Evolutionary conservation across 1,139 yeast genomes (phyloP).

Genomic region (Candida smagusa): DNA sequence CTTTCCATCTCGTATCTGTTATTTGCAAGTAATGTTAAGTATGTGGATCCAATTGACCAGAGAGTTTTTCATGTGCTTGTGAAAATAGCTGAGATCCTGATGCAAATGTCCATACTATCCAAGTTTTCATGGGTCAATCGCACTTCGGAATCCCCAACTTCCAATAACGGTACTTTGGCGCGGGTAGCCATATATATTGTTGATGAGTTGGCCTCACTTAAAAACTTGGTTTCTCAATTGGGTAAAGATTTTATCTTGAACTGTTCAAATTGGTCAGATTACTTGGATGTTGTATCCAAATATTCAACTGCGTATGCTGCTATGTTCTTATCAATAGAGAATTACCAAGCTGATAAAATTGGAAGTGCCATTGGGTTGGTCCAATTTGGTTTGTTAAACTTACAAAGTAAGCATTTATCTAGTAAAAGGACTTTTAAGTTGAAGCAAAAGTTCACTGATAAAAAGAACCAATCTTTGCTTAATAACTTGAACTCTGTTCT

Average conservation of each 20-base stretch:
- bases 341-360: constrained; percentile 37
- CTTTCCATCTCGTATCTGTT: constrained; percentile 26
- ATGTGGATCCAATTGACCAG: neutral
- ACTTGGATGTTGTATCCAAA: constrained; percentile 30
- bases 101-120: constrained; percentile 40
- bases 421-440: constrained; percentile 16
- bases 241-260: constrained; percentile 10
- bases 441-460: constrained; percentile 24
- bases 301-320: constrained; percentile 44
- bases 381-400: constrained; percentile 34
- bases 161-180: constrained; percentile 39
- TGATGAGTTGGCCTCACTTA: constrained; percentile 26
- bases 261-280: constrained; percentile 30
- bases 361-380: constrained; percentile 45
- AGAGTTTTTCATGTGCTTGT: constrained; percentile 22
- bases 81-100: constrained; percentile 29
- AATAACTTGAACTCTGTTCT: constrained; percentile 36
- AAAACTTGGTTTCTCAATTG: constrained; percentile 7
- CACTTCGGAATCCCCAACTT: constrained; percentile 24
- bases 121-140: constrained; percentile 42
- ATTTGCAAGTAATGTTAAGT: constrained; percentile 18
- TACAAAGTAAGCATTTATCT: constrained; percentile 33
- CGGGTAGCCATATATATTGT: constrained; percentile 40
- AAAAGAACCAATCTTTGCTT: constrained; percentile 31
- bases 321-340: constrained; percentile 39